phyloP scores from a whole-genome alignment of 495 filamentous ascomycete genomes.

The Saxophila tyrrhenica region DNA sequence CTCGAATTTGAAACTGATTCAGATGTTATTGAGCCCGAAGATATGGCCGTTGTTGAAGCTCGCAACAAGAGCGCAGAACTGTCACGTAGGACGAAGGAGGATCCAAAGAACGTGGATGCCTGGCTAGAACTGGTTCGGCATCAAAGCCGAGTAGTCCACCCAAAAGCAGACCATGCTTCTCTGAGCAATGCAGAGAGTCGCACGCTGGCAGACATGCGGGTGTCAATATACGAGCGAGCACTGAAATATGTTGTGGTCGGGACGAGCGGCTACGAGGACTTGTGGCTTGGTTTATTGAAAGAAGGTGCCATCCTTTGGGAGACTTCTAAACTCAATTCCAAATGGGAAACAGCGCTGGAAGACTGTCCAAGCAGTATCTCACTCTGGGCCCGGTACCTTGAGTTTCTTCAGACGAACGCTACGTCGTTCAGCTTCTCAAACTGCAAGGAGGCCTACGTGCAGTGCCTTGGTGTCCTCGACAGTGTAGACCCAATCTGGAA shows the following conservation, averaged over 20 bases:
- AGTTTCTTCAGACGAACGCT: slow-evolving; percentile 63
- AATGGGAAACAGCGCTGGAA: slow-evolving; percentile 53
- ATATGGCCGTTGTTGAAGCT: slow-evolving; percentile 29
- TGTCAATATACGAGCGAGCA: slow-evolving; percentile 74
- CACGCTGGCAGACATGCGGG: slow-evolving; percentile 58
- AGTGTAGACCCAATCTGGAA: slow-evolving; percentile 17
- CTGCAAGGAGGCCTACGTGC: slow-evolving; percentile 39
- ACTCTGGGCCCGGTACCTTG: slow-evolving; percentile 64
- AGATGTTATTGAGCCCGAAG: slow-evolving; percentile 29
- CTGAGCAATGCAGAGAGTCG: neutral
- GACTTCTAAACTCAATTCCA: slow-evolving; percentile 42
- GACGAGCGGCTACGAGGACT: slow-evolving; percentile 37
- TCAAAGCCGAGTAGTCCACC: slow-evolving; percentile 53
- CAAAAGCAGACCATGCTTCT: slow-evolving; percentile 25
- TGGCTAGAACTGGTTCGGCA: slow-evolving; percentile 71
- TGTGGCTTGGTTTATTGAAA: slow-evolving; percentile 58
- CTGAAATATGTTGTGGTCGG: slow-evolving; percentile 40
- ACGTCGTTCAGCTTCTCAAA: slow-evolving; percentile 56
- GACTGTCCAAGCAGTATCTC: slow-evolving; percentile 45
- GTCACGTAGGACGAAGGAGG: slow-evolving; percentile 43
- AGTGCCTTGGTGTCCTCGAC: slow-evolving; percentile 27
- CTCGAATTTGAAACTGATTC: slow-evolving; percentile 44
- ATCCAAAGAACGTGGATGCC: slow-evolving; percentile 52
- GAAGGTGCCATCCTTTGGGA: slow-evolving; percentile 68
- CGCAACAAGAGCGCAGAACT: slow-evolving; percentile 47